These are phyloP conservation scores for Albizia julibrissin DNA, from an alignment of 306 rosid species.

Conservation along the genomic window DNA sequence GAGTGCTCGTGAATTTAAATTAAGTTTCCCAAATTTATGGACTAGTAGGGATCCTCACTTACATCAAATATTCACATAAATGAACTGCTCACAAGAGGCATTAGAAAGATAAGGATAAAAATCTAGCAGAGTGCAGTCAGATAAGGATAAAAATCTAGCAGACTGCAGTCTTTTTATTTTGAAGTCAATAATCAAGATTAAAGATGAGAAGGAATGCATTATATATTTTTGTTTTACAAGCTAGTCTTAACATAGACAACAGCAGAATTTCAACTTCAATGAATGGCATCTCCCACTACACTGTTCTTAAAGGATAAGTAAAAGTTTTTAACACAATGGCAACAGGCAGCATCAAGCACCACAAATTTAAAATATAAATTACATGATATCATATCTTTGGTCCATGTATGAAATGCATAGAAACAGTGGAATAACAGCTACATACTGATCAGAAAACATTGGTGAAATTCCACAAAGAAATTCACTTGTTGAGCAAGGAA, in stretches of 20 bases:
- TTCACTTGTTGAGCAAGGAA: slow-evolving; percentile 70
- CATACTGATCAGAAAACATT: slow-evolving; percentile 65
- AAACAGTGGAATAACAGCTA: slow-evolving; percentile 20
- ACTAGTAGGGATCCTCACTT: too few relatives aligned
- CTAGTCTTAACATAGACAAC: not conserved
- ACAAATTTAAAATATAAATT: slow-evolving; percentile 12
- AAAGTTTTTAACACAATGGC: not conserved
- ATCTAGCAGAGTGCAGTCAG: slow-evolving; percentile 13
- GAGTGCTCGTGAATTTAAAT: too few relatives aligned
- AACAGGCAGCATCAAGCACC: slow-evolving; percentile 24
- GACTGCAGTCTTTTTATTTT: slow-evolving; percentile 5
- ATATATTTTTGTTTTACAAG: not conserved
- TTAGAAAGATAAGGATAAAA: not conserved
- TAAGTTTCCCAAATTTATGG: too few relatives aligned
- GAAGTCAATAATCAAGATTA: slow-evolving; percentile 1
- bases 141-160: not conserved
- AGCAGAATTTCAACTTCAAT: not conserved
- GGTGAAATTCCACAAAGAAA: slow-evolving; percentile 69
- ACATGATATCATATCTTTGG: not conserved
- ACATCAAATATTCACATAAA: slow-evolving; percentile 12
- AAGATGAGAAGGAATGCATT: not conserved
- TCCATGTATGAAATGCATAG: not conserved
- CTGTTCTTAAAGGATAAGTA: not conserved
- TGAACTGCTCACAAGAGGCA: not conserved
- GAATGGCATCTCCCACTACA: not conserved